A percentile compares a stretch with the other conserved stretches of the same genome.
phyloP scores from a whole-genome alignment of 1,284 basidiomycete genomes.

The Mycena sp. region DNA sequence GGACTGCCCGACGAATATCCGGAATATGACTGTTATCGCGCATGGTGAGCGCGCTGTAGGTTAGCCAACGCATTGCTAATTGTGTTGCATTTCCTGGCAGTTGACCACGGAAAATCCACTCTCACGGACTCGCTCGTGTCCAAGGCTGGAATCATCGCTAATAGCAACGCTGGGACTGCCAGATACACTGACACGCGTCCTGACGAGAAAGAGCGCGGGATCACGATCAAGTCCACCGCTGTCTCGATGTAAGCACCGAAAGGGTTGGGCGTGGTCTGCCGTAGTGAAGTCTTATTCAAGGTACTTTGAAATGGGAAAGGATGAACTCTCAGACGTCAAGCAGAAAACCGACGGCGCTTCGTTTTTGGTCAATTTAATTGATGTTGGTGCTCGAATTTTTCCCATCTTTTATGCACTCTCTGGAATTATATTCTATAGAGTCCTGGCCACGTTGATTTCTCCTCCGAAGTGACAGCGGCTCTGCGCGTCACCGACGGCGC shows the following conservation, averaged over 20 bases:
- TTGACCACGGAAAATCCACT: conserved; percentile 99
- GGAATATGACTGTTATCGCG: conserved; percentile 42
- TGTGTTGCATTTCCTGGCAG: conserved; percentile 49
- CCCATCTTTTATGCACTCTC: background rate
- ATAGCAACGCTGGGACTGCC: conserved; percentile 91
- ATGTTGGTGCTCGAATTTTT: conserved; percentile 63
- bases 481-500: conserved; percentile 99
- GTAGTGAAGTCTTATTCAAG: background rate
- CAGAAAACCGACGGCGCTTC: conserved; percentile 95
- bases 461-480: conserved; percentile 99
- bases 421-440: conserved; percentile 3
- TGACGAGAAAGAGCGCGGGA: conserved; percentile 99
- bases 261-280: background rate
- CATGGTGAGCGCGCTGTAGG: conserved; percentile 18
- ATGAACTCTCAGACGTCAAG: conserved; percentile 86
- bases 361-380: conserved; percentile 99
- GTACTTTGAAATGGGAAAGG: conserved; percentile 96
- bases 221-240: conserved; percentile 99
- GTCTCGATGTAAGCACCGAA: conserved; percentile 85
- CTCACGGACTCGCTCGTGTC: conserved; percentile 99
- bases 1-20: conserved; percentile 92
- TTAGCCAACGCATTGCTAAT: background rate
- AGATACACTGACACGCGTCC: conserved; percentile 98
- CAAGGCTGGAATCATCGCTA: conserved; percentile 99
- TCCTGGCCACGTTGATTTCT: conserved; percentile 99